These are phyloP conservation scores for Stagonosporopsis tanaceti DNA, from an alignment of 2,329 filamentous ascomycete species.

Conservation along the genomic window DNA sequence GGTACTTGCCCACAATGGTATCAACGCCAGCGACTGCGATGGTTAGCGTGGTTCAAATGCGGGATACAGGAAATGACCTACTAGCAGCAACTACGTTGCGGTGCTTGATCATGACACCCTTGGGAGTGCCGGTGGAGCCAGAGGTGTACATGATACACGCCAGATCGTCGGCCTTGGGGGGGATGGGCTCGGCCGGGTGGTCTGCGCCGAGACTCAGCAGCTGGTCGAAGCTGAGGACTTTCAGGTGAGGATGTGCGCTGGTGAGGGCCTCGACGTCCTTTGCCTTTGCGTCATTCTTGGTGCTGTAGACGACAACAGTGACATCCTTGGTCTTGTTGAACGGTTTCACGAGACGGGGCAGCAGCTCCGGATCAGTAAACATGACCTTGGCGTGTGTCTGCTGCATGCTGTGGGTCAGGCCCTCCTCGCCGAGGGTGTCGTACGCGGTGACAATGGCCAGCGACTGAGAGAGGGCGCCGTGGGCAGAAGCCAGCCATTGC, in stretches of 20 bases:
- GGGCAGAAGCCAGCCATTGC: conserved; percentile 85
- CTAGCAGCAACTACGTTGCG: conserved; percentile 79
- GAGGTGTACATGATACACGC: conserved; percentile 88
- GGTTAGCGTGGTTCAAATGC: conserved; percentile 19
- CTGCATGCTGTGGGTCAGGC: conserved; percentile 83
- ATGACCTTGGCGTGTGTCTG: conserved; percentile 84
- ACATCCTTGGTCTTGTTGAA: conserved; percentile 64
- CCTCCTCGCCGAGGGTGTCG: conserved; percentile 86
- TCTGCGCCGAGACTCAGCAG: conserved; percentile 65
- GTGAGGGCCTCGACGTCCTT: conserved; percentile 64
- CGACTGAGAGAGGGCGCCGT: conserved; percentile 81
- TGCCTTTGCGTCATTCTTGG: conserved; percentile 60
- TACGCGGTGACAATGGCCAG: conserved; percentile 94
- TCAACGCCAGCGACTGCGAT: conserved; percentile 75
- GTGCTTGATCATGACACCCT: conserved; percentile 86
- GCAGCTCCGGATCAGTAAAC: conserved; percentile 83
- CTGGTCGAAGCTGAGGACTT: conserved; percentile 64
- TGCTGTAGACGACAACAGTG: conserved; percentile 67
- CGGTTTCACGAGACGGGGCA: conserved; percentile 61
- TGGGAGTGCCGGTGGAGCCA: conserved; percentile 86
- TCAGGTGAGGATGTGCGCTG: conserved; percentile 61
- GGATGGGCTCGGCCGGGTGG: conserved; percentile 74
- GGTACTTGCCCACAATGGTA: conserved; percentile 76
- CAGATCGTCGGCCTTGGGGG: conserved; percentile 76
- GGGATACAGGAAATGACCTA: conserved; percentile 53